phyloP scores from a whole-genome alignment of 176 grass and related monocot genomes.

The Tuctoria greenei region DNA sequence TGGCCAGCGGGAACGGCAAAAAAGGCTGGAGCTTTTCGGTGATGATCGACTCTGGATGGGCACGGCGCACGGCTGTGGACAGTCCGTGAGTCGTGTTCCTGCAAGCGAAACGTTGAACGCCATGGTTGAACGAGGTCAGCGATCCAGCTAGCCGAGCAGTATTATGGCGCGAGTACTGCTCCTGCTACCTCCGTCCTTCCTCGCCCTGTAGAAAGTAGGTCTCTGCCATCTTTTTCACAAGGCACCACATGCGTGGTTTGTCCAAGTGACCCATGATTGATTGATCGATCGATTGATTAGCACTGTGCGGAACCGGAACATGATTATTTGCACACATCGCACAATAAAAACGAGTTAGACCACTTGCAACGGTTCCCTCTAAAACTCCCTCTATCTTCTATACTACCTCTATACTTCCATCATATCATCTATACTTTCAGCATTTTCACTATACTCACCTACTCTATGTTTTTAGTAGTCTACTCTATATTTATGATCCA shows the following conservation, averaged over 20 bases:
- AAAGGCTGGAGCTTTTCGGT: slow-evolving; percentile 16
- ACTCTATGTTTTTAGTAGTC: too few relatives aligned
- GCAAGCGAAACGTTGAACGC: too few relatives aligned
- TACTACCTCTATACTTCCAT: too few relatives aligned
- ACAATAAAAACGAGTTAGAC: slow-evolving; percentile 14
- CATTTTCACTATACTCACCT: too few relatives aligned
- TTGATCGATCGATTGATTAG: background rate
- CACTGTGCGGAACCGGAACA: slow-evolving; percentile 16
- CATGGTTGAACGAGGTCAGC: too few relatives aligned
- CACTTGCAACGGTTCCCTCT: too few relatives aligned
- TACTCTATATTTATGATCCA: too few relatives aligned
- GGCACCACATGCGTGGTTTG: slow-evolving; percentile 44
- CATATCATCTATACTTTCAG: too few relatives aligned
- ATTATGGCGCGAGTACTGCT: background rate
- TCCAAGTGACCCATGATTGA: slow-evolving; percentile 32
- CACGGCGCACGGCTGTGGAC: too few relatives aligned
- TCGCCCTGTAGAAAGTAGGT: background rate
- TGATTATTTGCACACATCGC: slow-evolving; percentile 22
- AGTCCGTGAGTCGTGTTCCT: too few relatives aligned
- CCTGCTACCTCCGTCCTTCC: background rate
- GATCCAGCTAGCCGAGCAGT: background rate
- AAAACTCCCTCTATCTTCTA: too few relatives aligned
- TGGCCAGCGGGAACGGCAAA: background rate
- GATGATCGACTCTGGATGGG: too few relatives aligned
- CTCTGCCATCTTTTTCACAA: slow-evolving; percentile 31